Base-by-base conservation (phyloP, 257 asterid species). In the Scutellaria baicalensis region DNA sequence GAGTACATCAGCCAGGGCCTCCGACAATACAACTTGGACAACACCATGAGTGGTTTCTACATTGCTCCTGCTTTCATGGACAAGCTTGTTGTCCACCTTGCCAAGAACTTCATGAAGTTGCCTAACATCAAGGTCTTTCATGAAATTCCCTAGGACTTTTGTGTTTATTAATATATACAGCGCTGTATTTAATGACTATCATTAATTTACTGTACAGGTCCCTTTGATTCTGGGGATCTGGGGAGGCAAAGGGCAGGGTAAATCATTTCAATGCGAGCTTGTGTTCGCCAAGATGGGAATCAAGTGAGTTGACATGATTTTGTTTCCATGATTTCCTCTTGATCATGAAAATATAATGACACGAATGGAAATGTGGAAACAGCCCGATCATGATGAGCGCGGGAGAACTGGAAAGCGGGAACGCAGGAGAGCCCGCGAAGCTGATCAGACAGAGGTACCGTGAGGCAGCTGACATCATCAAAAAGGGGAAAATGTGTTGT, bases 161-260 rank as follows among this genome's bases (percentile, higher is more conserved):
- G n/a, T n/a, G n/a, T n/a, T n/a, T n/a, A n/a, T n/a, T n/a, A n/a
- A n/a, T n/a, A n/a, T n/a, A n/a, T n/a, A n/a, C 33, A 27, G 0
- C 4, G 33, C n/a, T 1, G 33, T 27, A 27, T 27, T 3, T 2
- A 27, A 27, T 27, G 5, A 27, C 33, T n/a, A 27, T 27, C 33
- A 2, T 3, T 27, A 27, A 27, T 27, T 27, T 27, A 27, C 33
- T 27, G 44, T 52, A 31, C 67, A 90, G 96, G 73, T 90, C 66
- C 97, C 97, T 6, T 85, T 90, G 0, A 90, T 90, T 70, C 73
- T 90, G 92, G 97, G 97, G 76, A 72, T 90, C 3, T 90, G 97
- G 97, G 97, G 97, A 84, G 97, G 97, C 76, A 90, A 90, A 76
- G 97, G 97, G 56, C 97, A 90, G 67, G 97, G 97, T 1, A 90